These are phyloP conservation scores for Starmerella tilneyi DNA, from an alignment of 805 yeast genomes.

Conservation along the genomic window DNA sequence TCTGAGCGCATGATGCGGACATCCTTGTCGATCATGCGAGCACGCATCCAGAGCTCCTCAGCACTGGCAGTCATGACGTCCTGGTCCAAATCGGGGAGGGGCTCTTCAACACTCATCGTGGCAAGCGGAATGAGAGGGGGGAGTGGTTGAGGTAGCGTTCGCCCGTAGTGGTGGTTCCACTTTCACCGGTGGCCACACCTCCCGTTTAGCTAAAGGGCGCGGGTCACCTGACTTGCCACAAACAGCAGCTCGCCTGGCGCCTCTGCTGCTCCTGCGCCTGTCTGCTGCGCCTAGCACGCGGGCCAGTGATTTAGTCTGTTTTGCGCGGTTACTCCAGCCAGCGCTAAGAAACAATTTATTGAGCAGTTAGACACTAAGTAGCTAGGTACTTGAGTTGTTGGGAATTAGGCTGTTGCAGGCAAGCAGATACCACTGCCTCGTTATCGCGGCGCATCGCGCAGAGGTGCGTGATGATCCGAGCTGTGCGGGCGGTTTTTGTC, in stretches of 20 bases:
- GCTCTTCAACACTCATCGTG: slow-evolving; percentile 18
- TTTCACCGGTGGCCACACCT: slow-evolving; percentile 6
- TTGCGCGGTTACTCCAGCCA: too few species aligned
- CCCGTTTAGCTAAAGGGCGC: slow-evolving; percentile 7
- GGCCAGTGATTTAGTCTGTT: too few species aligned
- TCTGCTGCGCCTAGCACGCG: too few species aligned
- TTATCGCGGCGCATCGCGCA: too few species aligned
- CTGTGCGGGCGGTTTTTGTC: neutral
- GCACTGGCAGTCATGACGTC: slow-evolving; percentile 74
- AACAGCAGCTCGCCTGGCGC: neutral
- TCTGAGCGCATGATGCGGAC: slow-evolving; percentile 91
- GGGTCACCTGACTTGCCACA: slow-evolving; percentile 9
- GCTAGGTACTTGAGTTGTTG: too few species aligned
- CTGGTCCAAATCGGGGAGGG: slow-evolving; percentile 55
- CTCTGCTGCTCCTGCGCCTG: too few species aligned
- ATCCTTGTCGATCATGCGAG: slow-evolving; percentile 84
- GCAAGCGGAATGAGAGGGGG: neutral
- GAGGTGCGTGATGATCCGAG: too few species aligned
- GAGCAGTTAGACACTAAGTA: too few species aligned
- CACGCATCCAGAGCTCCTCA: slow-evolving; percentile 71
- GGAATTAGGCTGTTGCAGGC: too few species aligned
- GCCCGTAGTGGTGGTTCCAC: neutral
- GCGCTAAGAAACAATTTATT: too few species aligned
- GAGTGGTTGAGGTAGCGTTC: neutral
- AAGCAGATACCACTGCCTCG: too few species aligned